Conservation (phyloP, 2,329 filamentous ascomycete species). For the Cladosporium cucumerinum region DNA sequence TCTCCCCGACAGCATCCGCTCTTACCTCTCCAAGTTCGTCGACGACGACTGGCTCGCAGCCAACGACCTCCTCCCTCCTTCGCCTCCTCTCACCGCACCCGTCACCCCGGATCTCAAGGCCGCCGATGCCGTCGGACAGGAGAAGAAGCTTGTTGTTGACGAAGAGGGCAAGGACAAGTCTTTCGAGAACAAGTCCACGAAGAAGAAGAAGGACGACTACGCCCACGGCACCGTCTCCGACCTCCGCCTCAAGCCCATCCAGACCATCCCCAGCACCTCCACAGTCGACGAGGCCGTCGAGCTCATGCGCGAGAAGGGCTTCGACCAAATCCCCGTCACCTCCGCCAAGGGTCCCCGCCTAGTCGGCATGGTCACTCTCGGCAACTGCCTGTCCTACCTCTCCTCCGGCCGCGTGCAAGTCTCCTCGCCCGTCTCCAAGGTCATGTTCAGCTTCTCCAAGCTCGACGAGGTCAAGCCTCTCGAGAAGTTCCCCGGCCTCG, state of each 20-base stretch:
- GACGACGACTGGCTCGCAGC: constrained; percentile 99
- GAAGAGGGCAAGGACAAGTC: constrained; percentile 2
- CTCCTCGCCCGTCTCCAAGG: constrained; percentile 70
- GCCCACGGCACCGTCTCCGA: constrained; percentile 73
- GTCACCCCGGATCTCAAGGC: constrained; percentile 36
- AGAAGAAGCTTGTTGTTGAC: constrained; percentile 23
- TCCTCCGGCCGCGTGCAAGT: constrained; percentile 75
- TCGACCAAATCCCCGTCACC: constrained; percentile 93
- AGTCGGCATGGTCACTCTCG: constrained; percentile 88
- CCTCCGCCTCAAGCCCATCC: constrained; percentile 88
- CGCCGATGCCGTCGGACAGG: constrained; percentile 21
- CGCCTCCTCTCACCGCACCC: constrained; percentile 44
- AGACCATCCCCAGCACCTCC: constrained; percentile 69
- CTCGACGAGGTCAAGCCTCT: constrained; percentile 91
- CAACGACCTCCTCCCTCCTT: constrained; percentile 78
- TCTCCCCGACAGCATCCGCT: constrained; percentile 92
- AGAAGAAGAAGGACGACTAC: constrained; percentile 61
- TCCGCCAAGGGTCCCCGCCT: constrained; percentile 63
- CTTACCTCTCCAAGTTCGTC: constrained; percentile 96
- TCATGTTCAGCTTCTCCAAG: constrained; percentile 95
- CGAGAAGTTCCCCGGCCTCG: constrained; percentile 58
- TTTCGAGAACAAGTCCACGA: constrained; percentile 11
- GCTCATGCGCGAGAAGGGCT: constrained; percentile 96
- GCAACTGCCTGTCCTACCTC: constrained; percentile 89
- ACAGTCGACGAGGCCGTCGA: constrained; percentile 86